Evolutionary conservation across 2,329 filamentous ascomycete genomes (phyloP).

Genomic region (Aphanoascus verrucosus): DNA sequence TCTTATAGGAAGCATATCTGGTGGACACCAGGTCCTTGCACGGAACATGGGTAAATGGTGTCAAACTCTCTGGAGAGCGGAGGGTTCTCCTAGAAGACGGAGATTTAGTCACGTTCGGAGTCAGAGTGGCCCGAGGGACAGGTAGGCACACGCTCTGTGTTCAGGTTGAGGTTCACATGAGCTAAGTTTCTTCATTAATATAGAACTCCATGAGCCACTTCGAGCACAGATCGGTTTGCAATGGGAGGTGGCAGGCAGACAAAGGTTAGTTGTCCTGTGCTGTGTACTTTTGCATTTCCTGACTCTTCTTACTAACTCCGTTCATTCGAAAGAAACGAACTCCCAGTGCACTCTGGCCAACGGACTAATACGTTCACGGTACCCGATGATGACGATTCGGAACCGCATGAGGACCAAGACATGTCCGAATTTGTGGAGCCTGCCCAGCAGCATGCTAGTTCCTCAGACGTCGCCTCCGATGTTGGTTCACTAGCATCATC

Average conservation of each 20-base stretch:
- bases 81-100: conserved; percentile 31
- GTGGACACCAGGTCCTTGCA: conserved; percentile 51
- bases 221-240: conserved; percentile 23
- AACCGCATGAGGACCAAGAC: conserved; percentile 15
- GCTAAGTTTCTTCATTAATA: neutral
- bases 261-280: neutral
- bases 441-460: neutral
- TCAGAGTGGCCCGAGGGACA: conserved; percentile 39
- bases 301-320: neutral
- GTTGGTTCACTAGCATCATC: neutral
- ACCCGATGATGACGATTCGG: conserved; percentile 33
- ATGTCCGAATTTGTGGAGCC: neutral
- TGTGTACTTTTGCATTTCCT: neutral
- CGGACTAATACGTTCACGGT: conserved; percentile 33
- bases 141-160: conserved; percentile 31
- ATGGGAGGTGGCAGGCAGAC: conserved; percentile 23
- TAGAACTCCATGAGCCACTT: conserved; percentile 23
- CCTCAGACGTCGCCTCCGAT: neutral
- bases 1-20: conserved; percentile 37
- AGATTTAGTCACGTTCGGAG: conserved; percentile 38
- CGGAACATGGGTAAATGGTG: conserved; percentile 47
- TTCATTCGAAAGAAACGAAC: neutral
- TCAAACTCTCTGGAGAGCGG: conserved; percentile 30
- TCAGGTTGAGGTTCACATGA: neutral
- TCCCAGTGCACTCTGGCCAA: neutral